Evolutionary conservation across 2,329 filamentous ascomycete species (phyloP), one percentile per base, ranked within the genome.

Genomic region (Ascochyta lentis): DNA sequence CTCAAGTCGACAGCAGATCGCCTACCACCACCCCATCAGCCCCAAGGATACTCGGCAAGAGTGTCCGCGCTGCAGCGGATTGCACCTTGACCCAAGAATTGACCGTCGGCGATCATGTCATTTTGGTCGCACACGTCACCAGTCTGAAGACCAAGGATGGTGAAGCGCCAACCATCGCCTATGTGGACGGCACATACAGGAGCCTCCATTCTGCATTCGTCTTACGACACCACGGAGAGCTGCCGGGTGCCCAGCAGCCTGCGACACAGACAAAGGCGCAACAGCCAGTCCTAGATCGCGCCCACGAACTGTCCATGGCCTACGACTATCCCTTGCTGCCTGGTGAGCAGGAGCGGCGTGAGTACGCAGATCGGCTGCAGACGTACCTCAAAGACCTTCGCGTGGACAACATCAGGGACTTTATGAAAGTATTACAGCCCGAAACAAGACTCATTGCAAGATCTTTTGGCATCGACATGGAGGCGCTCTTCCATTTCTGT

Each of bases 31-130:
- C 49, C 6, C 61, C 57, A 12, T 19, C 44, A 23, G 58, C 69
- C 33, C 67, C 70, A 23, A 58, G 54, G 26, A 58, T 72, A 15
- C 19, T 24, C 8, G 53, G 54, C 15, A 33, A 56, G 3, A 47
- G 34, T 26, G 61, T 72, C 24, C 49, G 72, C 9, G 73, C 71
- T 27, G 56, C 66, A 4, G 57, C 79, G 24, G 59, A 66, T 24
- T 80, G 76, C 35, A 56, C 71, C 19, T 22, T 79, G 19, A 62
- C 76, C 26, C 56, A 65, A 6, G 71, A 77, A 31, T 57, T 81
- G 4, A 52, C 65, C 9, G 73, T 82, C 34, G 78, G 72, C 3
- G 81, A 83, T 59, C 81, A 83, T 59, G 66, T 79, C 29, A 74
- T 83, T 22, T 70, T 79, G 0, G 73, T 82, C 47, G 81, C 79